Base-by-base conservation (phyloP, 441 rosid genomes). In the Codiaeum variegatum region DNA sequence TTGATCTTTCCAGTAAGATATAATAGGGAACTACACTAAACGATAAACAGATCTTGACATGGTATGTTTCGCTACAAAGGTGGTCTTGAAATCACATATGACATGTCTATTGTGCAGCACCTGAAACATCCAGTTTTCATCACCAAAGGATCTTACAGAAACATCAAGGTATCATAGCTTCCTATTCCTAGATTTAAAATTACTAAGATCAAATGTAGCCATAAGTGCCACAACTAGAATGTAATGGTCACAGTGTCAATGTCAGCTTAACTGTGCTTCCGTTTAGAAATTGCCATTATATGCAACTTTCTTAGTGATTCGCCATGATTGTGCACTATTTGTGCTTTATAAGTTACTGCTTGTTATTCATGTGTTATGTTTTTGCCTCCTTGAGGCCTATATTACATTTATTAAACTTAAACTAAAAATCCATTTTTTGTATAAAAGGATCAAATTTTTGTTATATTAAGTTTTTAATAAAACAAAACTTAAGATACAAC, bases 71-170 rank as follows among this genome's bases (percentile, higher is more conserved):
- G 73, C 58, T 61, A 16, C 92, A 92, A 97, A 75, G 94, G 85
- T 81, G 86, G 92, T 32, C 85, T 92, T 70, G 98, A 94, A 84
- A 97, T 94, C 54, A 94, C 98, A 0, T 96, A 94, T 79, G 97
- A 94, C 71, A 97, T 92, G 54, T 94, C 99, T 0, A 94, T 92
- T 4, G 94, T 92, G 64, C 97, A 94, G 81, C 87, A 90, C 83
- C 97, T 94, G 58, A 86, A 87, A 73, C 97, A 94, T 78, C 96
- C 96, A 0, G 97, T 94, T 5, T 88, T 77, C 78, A 86, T 91
- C 72, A 91, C 97, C 2, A 92, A 88, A 86, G 99, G 99, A 86
- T 94, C 94, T 40, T 91, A 91, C 81, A 91, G 97, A 60, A 94
- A 92, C 82, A 94, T 94, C 82, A 94, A 94, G 91, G 76, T 73